Conservation (phyloP, 306 rosid genomes). For the Ormosia emarginata region DNA sequence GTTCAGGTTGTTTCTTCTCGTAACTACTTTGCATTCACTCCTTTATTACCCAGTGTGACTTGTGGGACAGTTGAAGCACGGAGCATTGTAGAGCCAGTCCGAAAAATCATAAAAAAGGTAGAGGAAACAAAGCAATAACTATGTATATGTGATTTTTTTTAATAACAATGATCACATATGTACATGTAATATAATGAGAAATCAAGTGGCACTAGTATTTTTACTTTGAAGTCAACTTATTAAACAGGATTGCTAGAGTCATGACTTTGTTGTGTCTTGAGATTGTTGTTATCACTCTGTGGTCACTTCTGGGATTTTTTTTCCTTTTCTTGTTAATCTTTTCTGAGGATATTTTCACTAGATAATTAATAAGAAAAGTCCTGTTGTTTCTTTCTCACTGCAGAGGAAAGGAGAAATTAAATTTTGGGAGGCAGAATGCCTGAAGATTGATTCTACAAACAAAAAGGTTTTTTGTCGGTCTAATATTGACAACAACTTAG, state of each 20-base stretch:
- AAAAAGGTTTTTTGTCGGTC: slow-evolving; percentile 51
- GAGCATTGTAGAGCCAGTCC: slow-evolving; percentile 71
- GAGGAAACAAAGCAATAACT: neutral
- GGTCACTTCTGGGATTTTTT: neutral
- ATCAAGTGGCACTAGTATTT: neutral
- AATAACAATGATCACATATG: neutral
- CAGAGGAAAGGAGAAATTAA: slow-evolving; percentile 62
- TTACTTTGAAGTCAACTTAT: neutral
- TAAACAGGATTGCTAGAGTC: neutral
- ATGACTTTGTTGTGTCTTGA: neutral
- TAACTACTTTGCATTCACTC: slow-evolving; percentile 75
- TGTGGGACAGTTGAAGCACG: slow-evolving; percentile 81
- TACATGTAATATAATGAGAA: neutral
- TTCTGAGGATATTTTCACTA: neutral
- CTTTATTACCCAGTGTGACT: slow-evolving; percentile 71
- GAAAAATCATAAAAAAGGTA: slow-evolving; percentile 73
- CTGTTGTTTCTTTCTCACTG: slow-evolving; percentile 8
- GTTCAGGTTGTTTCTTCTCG: slow-evolving; percentile 72
- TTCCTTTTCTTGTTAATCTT: neutral
- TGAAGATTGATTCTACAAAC: slow-evolving; percentile 64
- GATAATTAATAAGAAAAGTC: neutral
- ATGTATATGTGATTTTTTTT: neutral
- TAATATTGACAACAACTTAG: slow-evolving; percentile 33
- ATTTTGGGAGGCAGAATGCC: slow-evolving; percentile 69
- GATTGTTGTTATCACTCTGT: neutral